phyloP scores from a whole-genome alignment of 164 flowering plant species.

The Houttuynia cordata region DNA sequence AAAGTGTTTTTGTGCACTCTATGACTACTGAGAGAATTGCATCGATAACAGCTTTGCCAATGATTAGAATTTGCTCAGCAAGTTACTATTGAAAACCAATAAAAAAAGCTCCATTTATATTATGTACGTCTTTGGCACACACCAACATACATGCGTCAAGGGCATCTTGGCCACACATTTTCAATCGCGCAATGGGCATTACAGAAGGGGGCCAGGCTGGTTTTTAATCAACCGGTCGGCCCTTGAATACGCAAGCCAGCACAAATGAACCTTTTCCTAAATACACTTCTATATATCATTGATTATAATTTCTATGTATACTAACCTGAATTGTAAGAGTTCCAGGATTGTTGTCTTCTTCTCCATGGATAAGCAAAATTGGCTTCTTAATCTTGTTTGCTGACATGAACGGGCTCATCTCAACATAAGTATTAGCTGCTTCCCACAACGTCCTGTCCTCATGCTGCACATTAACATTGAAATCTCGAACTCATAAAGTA shows the following conservation, averaged over 20 bases:
- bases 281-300: neutral
- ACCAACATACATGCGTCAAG: no score
- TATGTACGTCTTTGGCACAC: no score
- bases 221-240: no score
- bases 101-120: no score
- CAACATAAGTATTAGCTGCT: slow-evolving; percentile 70
- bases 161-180: no score
- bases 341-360: slow-evolving; percentile 95
- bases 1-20: neutral
- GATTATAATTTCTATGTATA: neutral
- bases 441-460: slow-evolving; percentile 99
- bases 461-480: slow-evolving; percentile 31
- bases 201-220: no score
- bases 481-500: neutral
- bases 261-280: no score
- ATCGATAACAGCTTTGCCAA: no score
- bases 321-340: slow-evolving; percentile 94
- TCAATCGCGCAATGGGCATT: no score
- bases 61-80: neutral
- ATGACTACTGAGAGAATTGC: no score
- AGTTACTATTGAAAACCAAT: no score
- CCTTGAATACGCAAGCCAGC: no score
- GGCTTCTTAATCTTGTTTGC: slow-evolving; percentile 94
- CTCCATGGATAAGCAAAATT: slow-evolving; percentile 90
- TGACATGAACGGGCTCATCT: slow-evolving; percentile 98